These are phyloP conservation scores for Rosa persica DNA, from an alignment of 306 rosid genomes.

Conservation along the genomic window DNA sequence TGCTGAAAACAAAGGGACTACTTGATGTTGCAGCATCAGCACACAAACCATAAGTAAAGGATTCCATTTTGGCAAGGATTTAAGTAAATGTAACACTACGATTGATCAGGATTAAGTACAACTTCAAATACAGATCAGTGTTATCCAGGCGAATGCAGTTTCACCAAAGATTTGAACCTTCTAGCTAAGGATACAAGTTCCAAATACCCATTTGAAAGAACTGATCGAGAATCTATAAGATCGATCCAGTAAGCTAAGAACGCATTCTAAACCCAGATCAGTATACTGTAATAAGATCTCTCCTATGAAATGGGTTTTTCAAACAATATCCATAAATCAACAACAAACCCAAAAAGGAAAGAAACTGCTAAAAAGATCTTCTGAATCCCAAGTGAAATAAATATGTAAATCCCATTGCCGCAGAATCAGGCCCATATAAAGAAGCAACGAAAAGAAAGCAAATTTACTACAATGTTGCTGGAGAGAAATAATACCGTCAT, in stretches of 20 bases:
- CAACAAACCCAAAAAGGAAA: conserved; percentile 10
- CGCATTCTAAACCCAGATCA: conserved; percentile 28
- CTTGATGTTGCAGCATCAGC: background rate
- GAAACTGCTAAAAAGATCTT: background rate
- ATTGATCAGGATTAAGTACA: too few species aligned
- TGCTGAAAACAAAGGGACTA: background rate
- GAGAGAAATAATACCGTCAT: conserved; percentile 31
- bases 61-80: too few species aligned
- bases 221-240: conserved; percentile 22
- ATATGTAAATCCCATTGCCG: background rate
- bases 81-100: too few species aligned
- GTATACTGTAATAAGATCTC: conserved; percentile 44
- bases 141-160: background rate
- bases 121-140: background rate
- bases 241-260: conserved; percentile 25
- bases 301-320: conserved; percentile 11
- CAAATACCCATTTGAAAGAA: background rate
- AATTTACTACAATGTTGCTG: background rate
- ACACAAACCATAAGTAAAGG: background rate
- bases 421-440: conserved; percentile 1
- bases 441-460: background rate
- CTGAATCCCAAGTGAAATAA: conserved; percentile 3
- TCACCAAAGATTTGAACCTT: background rate
- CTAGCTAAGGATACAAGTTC: background rate
- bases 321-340: background rate